Evolutionary conservation across 1,139 yeast genomes (phyloP).

Genomic region (Lizanozyma gosingica): DNA sequence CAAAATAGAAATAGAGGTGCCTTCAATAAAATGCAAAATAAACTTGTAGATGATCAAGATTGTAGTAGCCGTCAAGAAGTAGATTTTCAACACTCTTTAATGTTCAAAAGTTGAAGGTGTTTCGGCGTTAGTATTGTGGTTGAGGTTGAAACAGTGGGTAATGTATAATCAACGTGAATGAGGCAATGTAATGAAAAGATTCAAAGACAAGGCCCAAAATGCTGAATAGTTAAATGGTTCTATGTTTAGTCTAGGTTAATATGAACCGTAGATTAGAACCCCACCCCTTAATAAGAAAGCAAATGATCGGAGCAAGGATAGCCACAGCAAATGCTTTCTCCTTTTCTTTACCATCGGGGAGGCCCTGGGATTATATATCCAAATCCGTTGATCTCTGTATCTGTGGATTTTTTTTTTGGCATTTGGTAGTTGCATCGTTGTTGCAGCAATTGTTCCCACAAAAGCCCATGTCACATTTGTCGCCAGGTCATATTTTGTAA

Average conservation of each 20-base stretch:
- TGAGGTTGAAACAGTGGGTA: not conserved
- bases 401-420: too few species aligned
- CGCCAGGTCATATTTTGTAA: not conserved
- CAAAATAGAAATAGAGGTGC: not conserved
- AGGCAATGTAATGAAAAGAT: too few species aligned
- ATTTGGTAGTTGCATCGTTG: not conserved
- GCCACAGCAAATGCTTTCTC: too few species aligned
- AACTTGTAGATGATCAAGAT: too few species aligned
- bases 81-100: not conserved
- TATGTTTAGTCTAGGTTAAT: too few species aligned
- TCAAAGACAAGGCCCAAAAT: not conserved
- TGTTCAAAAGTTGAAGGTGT: not conserved
- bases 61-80: too few species aligned
- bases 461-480: not conserved
- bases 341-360: too few species aligned
- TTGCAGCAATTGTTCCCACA: not conserved
- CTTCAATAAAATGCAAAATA: too few species aligned
- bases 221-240: not conserved
- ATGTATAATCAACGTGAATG: too few species aligned
- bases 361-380: not conserved
- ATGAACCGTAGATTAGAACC: not conserved
- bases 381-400: not conserved
- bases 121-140: not conserved
- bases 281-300: not conserved
- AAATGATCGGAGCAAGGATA: not conserved